Evolutionary conservation across 208 protist genomes (phyloP), one percentile per base, ranked within the genome.

Genomic region (Leptomonas pyrrhocoris): DNA sequence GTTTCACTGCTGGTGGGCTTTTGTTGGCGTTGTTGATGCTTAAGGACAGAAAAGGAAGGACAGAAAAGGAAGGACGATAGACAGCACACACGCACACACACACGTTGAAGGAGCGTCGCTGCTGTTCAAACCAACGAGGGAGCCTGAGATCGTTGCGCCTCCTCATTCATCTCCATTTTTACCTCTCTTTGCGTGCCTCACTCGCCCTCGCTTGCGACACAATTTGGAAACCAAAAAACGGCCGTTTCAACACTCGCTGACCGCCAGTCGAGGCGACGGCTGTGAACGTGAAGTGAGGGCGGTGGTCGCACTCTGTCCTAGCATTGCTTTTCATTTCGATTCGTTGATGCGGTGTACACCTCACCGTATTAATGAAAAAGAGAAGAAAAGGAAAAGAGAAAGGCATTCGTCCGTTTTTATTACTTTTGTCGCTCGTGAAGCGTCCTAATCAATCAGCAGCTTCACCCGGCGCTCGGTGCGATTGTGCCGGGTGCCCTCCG

Each of bases 361-460:
- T n/a, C n/a, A n/a, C n/a, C n/a, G n/a, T n/a, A n/a, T n/a, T n/a
- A 16, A 42, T 7, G 9, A 60, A 46, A 46, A 60, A 28, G 30
- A 60, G 19, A 9, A 60, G 18, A 3, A n/a, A 46, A 46, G 9
- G 0, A n/a, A n/a, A 1, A 46, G 13, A 55, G 5, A 58, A 18
- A 31, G 19, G 40, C 36, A 16, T 38, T 21, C 28, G 5, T 49
- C 31, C 27, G 11, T 25, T 36, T 16, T 51, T 18, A 21, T 23
- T 51, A 38, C 19, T 42, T 27, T 30, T 42, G 2, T 30, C 19
- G 27, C 21, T 63, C 51, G n/a, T n/a, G n/a, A n/a, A n/a, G n/a
- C n/a, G n/a, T n/a, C n/a, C n/a, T n/a, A n/a, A 30, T 79, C 68
- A 86, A 70, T 91, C 83, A 91, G 46, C 40, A 91, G 73, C 40